A percentile compares a stretch with the other conserved stretches of the same genome.
Conservation (phyloP, 2,329 filamentous ascomycete species). For the Fusarium austroafricanum region DNA sequence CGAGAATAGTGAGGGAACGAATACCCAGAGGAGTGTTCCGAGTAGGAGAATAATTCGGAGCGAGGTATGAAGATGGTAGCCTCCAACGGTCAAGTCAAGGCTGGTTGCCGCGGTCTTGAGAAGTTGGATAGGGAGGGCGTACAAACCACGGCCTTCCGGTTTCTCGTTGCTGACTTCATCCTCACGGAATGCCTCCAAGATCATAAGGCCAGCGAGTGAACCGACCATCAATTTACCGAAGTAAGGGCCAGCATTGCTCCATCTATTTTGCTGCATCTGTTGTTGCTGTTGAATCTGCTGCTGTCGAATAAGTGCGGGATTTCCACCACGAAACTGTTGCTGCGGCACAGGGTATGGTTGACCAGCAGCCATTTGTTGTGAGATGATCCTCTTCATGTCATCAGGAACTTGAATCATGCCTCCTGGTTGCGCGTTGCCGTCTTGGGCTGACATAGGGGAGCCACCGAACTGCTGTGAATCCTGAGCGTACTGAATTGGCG, state of each 20-base stretch:
- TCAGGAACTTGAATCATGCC: slow-evolving; percentile 76
- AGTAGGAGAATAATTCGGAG: slow-evolving; percentile 65
- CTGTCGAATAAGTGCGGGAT: slow-evolving; percentile 62
- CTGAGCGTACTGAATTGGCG: slow-evolving; percentile 62
- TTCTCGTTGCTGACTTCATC: slow-evolving; percentile 73
- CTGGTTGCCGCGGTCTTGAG: slow-evolving; percentile 61
- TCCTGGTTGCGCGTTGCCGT: slow-evolving; percentile 56
- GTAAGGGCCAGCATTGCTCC: slow-evolving; percentile 66
- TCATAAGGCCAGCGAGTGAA: slow-evolving; percentile 90
- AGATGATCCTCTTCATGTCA: slow-evolving; percentile 71
- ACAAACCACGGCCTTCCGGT: slow-evolving; percentile 73
- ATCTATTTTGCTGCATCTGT: slow-evolving; percentile 63
- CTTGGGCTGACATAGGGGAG: slow-evolving; percentile 57
- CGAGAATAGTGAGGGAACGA: slow-evolving; percentile 65
- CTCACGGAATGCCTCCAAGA: slow-evolving; percentile 82
- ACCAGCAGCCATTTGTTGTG: slow-evolving; percentile 65
- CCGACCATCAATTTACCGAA: slow-evolving; percentile 90
- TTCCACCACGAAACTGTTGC: slow-evolving; percentile 59
- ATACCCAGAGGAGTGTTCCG: slow-evolving; percentile 65
- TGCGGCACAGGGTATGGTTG: slow-evolving; percentile 64
- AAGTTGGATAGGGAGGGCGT: slow-evolving; percentile 71
- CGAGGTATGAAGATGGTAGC: slow-evolving; percentile 65
- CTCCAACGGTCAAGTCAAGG: slow-evolving; percentile 64
- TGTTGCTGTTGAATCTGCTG: slow-evolving; percentile 67
- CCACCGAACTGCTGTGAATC: slow-evolving; percentile 60